Percentiles rank a stretch among this genome's conserved stretches.
phyloP scores from a whole-genome alignment of 164 flowering plant species.

The Sextonia rubra region DNA sequence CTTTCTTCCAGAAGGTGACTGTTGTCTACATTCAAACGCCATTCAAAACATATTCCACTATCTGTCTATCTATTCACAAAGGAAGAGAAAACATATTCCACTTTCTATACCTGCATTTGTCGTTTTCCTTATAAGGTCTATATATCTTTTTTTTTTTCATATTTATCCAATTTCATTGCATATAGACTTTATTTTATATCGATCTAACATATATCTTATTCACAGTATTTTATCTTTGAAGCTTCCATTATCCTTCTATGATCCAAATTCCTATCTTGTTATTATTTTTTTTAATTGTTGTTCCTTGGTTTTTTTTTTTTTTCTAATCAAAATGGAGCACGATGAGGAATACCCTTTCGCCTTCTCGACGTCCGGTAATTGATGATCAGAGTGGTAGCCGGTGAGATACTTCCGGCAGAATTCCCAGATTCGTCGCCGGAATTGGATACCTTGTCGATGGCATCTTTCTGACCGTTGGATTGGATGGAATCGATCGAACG shows the following conservation, averaged over 20 bases:
- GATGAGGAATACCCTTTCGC: slow-evolving; percentile 72
- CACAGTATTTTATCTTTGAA: background rate
- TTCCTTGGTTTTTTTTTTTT: too few relatives aligned
- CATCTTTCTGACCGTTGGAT: slow-evolving; percentile 8
- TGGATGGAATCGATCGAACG: slow-evolving; percentile 29
- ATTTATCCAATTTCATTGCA: slow-evolving; percentile 5
- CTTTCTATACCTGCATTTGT: background rate
- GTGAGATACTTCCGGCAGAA: slow-evolving; percentile 27
- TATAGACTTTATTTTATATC: background rate
- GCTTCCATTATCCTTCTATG: slow-evolving; percentile 6
- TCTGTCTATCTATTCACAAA: background rate
- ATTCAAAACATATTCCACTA: background rate
- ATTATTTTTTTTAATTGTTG: background rate
- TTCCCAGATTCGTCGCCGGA: slow-evolving; percentile 37
- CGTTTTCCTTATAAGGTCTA: background rate
- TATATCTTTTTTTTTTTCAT: slow-evolving; percentile 5
- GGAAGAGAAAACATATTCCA: background rate
- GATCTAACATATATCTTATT: too few relatives aligned
- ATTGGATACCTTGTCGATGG: slow-evolving; percentile 17
- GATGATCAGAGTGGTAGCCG: slow-evolving; percentile 53
- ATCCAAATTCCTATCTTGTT: background rate
- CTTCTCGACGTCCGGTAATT: slow-evolving; percentile 46
- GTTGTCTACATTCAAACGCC: background rate
- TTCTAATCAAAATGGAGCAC: slow-evolving; percentile 42
- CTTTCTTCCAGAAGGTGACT: too few relatives aligned